Base-by-base conservation (phyloP, 2,329 filamentous ascomycete species). In the Colletotrichum magnum region DNA sequence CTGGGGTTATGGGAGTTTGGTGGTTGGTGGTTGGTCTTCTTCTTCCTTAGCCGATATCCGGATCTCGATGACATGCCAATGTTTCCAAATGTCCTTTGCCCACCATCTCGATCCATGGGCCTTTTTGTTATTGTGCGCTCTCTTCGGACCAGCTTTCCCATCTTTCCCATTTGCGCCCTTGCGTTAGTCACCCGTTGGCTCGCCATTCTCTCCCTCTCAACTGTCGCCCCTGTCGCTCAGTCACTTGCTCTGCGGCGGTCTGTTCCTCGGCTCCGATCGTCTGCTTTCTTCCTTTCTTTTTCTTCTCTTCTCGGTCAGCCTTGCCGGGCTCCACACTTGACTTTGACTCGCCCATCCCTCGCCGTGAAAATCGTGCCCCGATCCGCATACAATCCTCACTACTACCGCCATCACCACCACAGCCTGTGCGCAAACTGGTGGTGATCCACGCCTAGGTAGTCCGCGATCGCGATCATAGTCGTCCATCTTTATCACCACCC, bases 11-110 rank as follows among this genome's bases (percentile, higher is more conserved):
- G 9, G 7, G 32, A 36, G 32, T 36, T 36, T 18, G 18, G 18
- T 18, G 18, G 32, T 36, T 36, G 32, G 32, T 36, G 32, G 32
- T 36, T 36, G 32, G 32, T 10, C 32, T 12, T 36, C 9, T 36
- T 36, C 21, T 24, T 24, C 21, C 21, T 24, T 47, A 45, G 12
- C 36, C 36, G 54, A 18, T 51, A 15, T 57, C 28, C n/a, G 50
- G 62, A 66, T 69, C 56, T 66, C 66, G 56, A 69, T 66, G 66
- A 54, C 56, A 66, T 52, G 66, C 56, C 56, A 61, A 60, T 45
- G 41, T 47, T 56, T 36, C 51, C 50, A 24, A 36, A 12, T 39
- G 41, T 36, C 16, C 21, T 28, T 16, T 5, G 21, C 32, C 10
- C 15, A 10, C 24, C 47, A 9, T 43, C 32, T 61, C 58, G 48